Conservation (phyloP, 169 alveolate genomes). For the Cardiosporidium cionae region DNA sequence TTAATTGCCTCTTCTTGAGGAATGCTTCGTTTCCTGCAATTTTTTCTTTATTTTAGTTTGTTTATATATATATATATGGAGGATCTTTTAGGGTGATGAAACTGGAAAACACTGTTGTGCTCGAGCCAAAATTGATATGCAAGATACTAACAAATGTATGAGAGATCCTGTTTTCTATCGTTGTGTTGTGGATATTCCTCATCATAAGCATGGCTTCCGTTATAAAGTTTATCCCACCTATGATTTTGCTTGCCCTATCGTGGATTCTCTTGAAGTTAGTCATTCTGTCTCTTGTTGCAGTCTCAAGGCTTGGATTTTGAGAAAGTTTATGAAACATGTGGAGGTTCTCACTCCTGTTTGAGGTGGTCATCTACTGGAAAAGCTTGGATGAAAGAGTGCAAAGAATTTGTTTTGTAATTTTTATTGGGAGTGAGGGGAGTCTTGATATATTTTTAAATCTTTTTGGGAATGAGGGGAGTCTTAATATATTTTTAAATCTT, state of each 20-base stretch:
- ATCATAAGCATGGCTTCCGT: slow-evolving; percentile 84
- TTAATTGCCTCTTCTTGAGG: neutral
- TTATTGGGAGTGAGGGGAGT: too few relatives aligned
- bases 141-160: slow-evolving; percentile 84
- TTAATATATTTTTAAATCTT: too few relatives aligned
- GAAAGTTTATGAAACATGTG: too few relatives aligned
- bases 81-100: slow-evolving; percentile 55
- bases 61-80: neutral
- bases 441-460: too few relatives aligned
- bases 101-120: slow-evolving; percentile 85
- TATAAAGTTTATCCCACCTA: slow-evolving; percentile 96
- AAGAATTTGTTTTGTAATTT: too few relatives aligned
- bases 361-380: too few relatives aligned
- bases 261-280: slow-evolving; percentile 86
- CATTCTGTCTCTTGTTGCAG: neutral
- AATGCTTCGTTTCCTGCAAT: neutral
- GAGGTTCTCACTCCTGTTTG: too few relatives aligned
- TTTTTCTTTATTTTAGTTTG: neutral
- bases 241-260: slow-evolving; percentile 98
- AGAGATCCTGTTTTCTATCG: slow-evolving; percentile 98
- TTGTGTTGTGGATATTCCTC: slow-evolving; percentile 78
- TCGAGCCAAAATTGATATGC: slow-evolving; percentile 94
- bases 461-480: too few relatives aligned
- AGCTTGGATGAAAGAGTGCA: too few relatives aligned
- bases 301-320: too few relatives aligned